Conservation (phyloP, 768 basidiomycete species). For the Termitomyces sp. region DNA sequence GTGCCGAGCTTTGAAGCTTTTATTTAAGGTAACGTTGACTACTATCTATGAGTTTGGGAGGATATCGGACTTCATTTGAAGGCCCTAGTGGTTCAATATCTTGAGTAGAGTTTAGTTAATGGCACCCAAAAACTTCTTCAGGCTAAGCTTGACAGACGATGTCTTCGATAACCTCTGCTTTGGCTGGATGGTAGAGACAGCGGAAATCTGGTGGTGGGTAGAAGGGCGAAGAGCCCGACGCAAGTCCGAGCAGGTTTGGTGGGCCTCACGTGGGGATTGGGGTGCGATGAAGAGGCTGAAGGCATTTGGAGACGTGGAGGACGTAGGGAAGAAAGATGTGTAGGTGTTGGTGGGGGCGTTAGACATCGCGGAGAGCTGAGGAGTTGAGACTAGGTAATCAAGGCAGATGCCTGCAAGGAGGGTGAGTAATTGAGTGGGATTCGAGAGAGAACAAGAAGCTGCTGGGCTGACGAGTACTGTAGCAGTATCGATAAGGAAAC, state of each 20-base stretch:
- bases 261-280: conserved; percentile 35
- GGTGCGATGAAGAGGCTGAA: conserved; percentile 33
- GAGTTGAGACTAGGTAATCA: no score
- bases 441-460: no score
- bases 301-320: conserved; percentile 20
- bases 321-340: conserved; percentile 25
- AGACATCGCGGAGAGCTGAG: not conserved
- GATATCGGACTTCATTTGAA: no score
- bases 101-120: conserved; percentile 6
- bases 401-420: not conserved
- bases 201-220: conserved; percentile 11
- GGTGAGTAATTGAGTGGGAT: no score
- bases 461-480: conserved; percentile 6
- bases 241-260: conserved; percentile 36
- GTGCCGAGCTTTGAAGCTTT: no score
- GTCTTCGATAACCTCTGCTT: conserved; percentile 4
- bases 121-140: conserved; percentile 12
- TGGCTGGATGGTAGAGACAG: not conserved
- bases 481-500: not conserved
- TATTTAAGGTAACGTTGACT: no score
- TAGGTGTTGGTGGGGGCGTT: conserved; percentile 9
- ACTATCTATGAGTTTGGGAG: no score
- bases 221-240: conserved; percentile 30
- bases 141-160: conserved; percentile 11
- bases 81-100: no score